A percentile compares a stretch with the other conserved stretches of the same genome.
phyloP scores from a whole-genome alignment of 495 filamentous ascomycete genomes.

The Podospora fimiseda region DNA sequence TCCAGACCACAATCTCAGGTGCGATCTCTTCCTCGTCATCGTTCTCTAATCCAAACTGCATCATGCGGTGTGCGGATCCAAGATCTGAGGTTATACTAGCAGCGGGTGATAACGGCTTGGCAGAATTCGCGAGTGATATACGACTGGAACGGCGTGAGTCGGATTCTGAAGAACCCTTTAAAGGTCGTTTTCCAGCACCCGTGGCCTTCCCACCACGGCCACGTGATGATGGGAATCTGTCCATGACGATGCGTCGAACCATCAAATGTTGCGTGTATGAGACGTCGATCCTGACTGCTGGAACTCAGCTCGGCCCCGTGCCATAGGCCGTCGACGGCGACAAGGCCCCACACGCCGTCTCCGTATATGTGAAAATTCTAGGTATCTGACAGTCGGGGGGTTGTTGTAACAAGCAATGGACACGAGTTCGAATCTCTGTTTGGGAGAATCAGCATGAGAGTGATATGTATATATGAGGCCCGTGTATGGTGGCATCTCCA shows the following conservation, averaged over 20 bases:
- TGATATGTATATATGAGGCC: constrained; percentile 1
- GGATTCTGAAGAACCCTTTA: constrained; percentile 14
- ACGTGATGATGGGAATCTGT: constrained; percentile 22
- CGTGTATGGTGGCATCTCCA: background rate
- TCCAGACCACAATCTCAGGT: constrained; percentile 35
- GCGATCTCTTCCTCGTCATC: constrained; percentile 27
- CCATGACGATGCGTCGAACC: constrained; percentile 15
- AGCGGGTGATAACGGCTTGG: constrained; percentile 15
- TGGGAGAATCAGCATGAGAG: constrained; percentile 13
- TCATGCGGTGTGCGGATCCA: background rate
- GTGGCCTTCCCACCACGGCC: constrained; percentile 18
- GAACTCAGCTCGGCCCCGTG: constrained; percentile 14
- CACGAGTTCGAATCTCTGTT: constrained; percentile 11
- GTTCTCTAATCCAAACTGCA: background rate
- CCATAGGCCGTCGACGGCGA: constrained; percentile 10
- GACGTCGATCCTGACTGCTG: constrained; percentile 13
- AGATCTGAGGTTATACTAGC: constrained; percentile 6
- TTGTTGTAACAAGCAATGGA: constrained; percentile 10
- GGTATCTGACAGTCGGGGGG: constrained; percentile 4
- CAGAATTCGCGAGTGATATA: constrained; percentile 9
- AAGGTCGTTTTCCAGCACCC: constrained; percentile 17
- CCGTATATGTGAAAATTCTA: constrained; percentile 1
- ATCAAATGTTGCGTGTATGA: background rate
- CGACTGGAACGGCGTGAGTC: constrained; percentile 18
- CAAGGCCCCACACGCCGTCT: constrained; percentile 5